Evolutionary conservation across 306 rosid species (phyloP).

Genomic region (Arachis stenosperma): DNA sequence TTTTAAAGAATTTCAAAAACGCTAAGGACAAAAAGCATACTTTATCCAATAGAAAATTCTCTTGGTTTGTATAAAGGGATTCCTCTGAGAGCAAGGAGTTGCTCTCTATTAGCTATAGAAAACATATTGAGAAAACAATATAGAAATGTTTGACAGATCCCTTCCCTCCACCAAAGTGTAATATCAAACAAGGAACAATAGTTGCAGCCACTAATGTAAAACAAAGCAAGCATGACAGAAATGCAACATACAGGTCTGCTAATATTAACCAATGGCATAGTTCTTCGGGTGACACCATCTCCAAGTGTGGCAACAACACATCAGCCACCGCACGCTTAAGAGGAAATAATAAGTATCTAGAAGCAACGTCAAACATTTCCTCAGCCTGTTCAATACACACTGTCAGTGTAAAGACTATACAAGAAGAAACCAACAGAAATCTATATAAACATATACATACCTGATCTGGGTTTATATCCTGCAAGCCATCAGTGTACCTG

Average conservation of each 20-base stretch:
- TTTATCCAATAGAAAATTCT: too few relatives aligned
- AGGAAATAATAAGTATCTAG: conserved; percentile 89
- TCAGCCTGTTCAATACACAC: conserved; percentile 62
- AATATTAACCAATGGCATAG: conserved; percentile 85
- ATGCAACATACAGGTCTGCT: conserved; percentile 74
- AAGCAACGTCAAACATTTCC: conserved; percentile 91
- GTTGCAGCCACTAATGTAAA: conserved; percentile 16
- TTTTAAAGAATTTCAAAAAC: too few relatives aligned
- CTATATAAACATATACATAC: conserved; percentile 43
- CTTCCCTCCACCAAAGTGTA: neutral
- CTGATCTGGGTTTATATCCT: conserved; percentile 84
- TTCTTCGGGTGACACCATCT: conserved; percentile 80
- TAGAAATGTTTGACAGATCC: neutral
- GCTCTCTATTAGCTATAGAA: too few relatives aligned
- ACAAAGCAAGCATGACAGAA: conserved; percentile 35
- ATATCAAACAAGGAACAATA: conserved; percentile 2
- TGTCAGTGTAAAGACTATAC: conserved; percentile 39
- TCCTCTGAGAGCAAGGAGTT: too few relatives aligned
- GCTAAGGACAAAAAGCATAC: too few relatives aligned
- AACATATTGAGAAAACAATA: neutral
- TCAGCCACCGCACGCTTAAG: conserved; percentile 94
- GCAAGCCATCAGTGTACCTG: conserved; percentile 93
- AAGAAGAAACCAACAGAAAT: conserved; percentile 22
- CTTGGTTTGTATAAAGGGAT: too few relatives aligned
- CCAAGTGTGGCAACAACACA: conserved; percentile 80